Base-by-base conservation (phyloP, 2,329 filamentous ascomycete genomes). In the Aspergillus sp. region DNA sequence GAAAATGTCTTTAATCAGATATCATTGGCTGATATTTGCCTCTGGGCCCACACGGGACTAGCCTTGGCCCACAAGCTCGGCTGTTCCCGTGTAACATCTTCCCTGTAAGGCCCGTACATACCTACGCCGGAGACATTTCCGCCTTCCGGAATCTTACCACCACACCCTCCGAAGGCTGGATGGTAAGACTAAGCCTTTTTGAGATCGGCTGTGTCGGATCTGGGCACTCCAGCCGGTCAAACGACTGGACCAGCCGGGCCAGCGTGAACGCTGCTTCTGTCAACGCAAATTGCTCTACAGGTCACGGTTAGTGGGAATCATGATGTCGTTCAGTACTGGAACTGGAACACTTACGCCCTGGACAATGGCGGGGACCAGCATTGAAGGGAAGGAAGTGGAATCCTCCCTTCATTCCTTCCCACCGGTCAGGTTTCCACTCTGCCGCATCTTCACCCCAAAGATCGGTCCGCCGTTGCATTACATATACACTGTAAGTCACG, bases 391-490 rank as follows among this genome's bases (percentile, higher is more conserved):
- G 19, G 19, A 19, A 19, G 35, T 6, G 9, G 19, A 6, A n/a
- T 6, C n/a, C 35, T 10, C 35, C 8, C 4, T 26, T n/a, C 35
- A 38, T n/a, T n/a, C 12, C 19, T 6, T 38, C 35, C 38, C 38
- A 40, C 7, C 38, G 38, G 5, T 40, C 38, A 2, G 38, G 38
- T 8, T 27, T 26, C 5, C 5, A 40, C 38, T 27, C 19, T 7
- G 26, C 12, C 5, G 38, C 38, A 29, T 40, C 38, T 4, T 5
- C 7, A 6, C 38, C 38, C 6, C 10, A 40, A 10, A 40, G 19
- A 10, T 40, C 38, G 4, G 19, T 3, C 12, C 83, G 77, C 2
- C 85, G 78, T 60, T 89, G 85, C 83, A 90, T 84, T 7, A 77
- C 65, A 43, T 86, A 74, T 0, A 83, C 73, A 38, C 74, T 80